Conservation (phyloP, 345 rosid genomes). For the Erucastrum elatum region DNA sequence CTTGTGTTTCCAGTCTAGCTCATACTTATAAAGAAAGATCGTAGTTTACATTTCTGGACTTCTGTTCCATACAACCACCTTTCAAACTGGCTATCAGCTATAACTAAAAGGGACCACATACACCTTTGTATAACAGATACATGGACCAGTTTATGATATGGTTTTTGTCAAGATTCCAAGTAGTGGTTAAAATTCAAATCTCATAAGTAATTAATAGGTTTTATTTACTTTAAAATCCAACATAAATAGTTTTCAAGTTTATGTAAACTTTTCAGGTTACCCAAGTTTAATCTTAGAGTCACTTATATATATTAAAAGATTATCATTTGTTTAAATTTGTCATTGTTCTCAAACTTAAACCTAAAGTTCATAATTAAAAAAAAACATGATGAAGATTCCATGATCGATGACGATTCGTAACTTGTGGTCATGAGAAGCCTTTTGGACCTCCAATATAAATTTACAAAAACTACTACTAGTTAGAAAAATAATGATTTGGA, state of each 20-base stretch:
- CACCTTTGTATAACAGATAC: not conserved
- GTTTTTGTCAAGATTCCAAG: constrained; percentile 5
- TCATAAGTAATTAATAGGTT: not conserved
- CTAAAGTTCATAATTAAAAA: no score
- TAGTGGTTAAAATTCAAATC: not conserved
- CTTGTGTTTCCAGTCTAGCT: constrained; percentile 5
- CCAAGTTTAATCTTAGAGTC: no score
- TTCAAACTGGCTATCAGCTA: constrained; percentile 22
- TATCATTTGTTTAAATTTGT: no score
- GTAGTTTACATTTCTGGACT: constrained; percentile 31
- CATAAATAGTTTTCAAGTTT: not conserved
- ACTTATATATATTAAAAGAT: no score
- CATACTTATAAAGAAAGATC: constrained; percentile 36
- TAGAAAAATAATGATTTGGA: no score
- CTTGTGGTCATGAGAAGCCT: no score
- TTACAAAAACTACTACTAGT: no score
- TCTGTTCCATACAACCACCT: constrained; percentile 15
- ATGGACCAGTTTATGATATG: constrained; percentile 23
- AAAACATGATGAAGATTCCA: no score
- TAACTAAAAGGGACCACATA: constrained; percentile 32
- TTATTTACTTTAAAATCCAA: not conserved
- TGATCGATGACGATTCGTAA: no score
- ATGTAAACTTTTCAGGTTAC: no score
- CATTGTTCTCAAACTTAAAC: no score
- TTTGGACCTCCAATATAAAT: no score